phyloP scores from a whole-genome alignment of 176 grass and related monocot species.

The Juncus inflexus region DNA sequence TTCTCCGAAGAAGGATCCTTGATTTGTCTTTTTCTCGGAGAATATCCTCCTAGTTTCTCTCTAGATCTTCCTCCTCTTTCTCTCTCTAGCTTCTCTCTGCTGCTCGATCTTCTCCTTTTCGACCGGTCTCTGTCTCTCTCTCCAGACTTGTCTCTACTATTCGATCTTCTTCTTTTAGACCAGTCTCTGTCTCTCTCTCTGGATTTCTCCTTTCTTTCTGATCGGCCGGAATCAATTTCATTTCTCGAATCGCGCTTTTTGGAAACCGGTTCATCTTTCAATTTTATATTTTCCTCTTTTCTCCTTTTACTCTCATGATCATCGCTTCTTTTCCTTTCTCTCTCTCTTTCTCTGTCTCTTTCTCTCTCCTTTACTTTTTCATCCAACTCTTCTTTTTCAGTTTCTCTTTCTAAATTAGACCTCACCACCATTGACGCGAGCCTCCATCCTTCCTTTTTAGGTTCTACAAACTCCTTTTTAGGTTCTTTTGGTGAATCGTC shows the following conservation, averaged over 20 bases:
- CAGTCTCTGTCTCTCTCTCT: conserved; percentile 49
- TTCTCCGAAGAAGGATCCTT: conserved; percentile 34
- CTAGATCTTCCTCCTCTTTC: conserved; percentile 58
- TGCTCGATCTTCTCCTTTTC: conserved; percentile 84
- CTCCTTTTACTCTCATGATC: conserved; percentile 17
- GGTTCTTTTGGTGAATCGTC: conserved; percentile 6
- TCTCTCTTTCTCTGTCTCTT: conserved; percentile 53
- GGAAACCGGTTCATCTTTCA: conserved; percentile 35
- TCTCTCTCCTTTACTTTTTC: conserved; percentile 35
- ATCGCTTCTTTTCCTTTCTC: conserved; percentile 32
- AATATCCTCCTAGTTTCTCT: conserved; percentile 78
- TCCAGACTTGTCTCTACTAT: conserved; percentile 43
- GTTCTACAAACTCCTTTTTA: conserved; percentile 13
- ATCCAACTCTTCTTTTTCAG: conserved; percentile 39
- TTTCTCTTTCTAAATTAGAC: conserved; percentile 42
- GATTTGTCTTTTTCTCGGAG: conserved; percentile 80
- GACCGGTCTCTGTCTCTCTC: conserved; percentile 43
- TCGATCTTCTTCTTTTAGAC: conserved; percentile 80
- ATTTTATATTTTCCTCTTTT: background rate
- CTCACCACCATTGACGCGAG: conserved; percentile 27
- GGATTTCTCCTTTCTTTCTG: conserved; percentile 45
- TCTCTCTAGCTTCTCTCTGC: conserved; percentile 42
- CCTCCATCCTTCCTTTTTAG: conserved; percentile 41
- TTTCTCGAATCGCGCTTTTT: conserved; percentile 50
- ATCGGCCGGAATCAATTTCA: conserved; percentile 33